A percentile compares a stretch with the other conserved stretches of the same genome.
These are phyloP conservation scores for Kluyveromyces aestuarii DNA, from an alignment of 805 yeast genomes.

Conservation along the genomic window DNA sequence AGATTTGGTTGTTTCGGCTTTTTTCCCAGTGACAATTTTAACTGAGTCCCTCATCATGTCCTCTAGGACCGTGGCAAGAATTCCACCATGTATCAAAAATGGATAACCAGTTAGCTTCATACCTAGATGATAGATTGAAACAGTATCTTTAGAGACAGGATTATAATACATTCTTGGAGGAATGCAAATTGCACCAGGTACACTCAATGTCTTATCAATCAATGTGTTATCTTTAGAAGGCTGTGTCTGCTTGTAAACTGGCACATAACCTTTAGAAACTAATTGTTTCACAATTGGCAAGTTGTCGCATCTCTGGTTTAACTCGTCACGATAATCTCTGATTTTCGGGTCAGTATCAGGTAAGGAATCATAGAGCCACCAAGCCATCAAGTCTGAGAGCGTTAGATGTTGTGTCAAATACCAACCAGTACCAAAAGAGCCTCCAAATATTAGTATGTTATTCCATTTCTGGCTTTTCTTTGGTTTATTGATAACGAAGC, in stretches of 20 bases:
- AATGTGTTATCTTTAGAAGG: constrained; percentile 36
- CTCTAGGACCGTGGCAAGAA: constrained; percentile 70
- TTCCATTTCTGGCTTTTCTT: constrained; percentile 14
- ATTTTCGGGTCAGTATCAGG: constrained; percentile 25
- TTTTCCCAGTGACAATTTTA: constrained; percentile 28
- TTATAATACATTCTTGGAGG: constrained; percentile 63
- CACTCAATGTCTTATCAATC: constrained; percentile 43
- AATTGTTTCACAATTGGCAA: constrained; percentile 46
- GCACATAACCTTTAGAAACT: constrained; percentile 29
- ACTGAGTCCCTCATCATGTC: constrained; percentile 58
- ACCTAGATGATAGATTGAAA: constrained; percentile 69
- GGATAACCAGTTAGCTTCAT: constrained; percentile 79
- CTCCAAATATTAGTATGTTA: constrained; percentile 21
- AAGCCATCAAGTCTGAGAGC: constrained; percentile 27
- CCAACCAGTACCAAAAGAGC: constrained; percentile 25
- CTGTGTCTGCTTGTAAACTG: constrained; percentile 23
- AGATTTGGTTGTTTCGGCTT: constrained; percentile 32
- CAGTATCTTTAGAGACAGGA: constrained; percentile 44
- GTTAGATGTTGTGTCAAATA: constrained; percentile 27
- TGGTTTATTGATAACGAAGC: constrained; percentile 3
- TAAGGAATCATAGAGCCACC: constrained; percentile 25
- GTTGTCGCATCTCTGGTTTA: constrained; percentile 40
- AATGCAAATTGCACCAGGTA: constrained; percentile 74
- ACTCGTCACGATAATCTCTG: constrained; percentile 17
- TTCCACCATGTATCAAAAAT: constrained; percentile 81